Conservation (phyloP, 140 eudicot genomes). For the Oenanthe javanica region DNA sequence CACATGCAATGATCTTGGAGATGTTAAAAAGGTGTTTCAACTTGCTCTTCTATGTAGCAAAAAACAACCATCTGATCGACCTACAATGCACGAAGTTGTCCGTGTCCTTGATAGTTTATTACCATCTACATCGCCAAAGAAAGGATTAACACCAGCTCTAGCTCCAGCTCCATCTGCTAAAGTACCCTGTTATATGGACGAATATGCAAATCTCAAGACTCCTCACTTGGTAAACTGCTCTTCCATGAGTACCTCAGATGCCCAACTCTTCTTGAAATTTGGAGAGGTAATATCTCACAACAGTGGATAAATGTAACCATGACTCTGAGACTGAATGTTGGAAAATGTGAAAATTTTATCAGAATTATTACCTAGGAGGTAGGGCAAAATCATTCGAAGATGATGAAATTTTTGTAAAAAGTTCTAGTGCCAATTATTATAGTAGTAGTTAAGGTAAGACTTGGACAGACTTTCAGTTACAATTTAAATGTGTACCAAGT, state of each 20-base stretch:
- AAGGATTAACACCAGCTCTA: conserved; percentile 10
- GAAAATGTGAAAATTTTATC: neutral
- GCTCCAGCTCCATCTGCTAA: conserved; percentile 40
- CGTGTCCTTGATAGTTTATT: conserved; percentile 69
- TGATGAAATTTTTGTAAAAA: conserved; percentile 3
- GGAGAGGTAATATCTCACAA: conserved; percentile 94
- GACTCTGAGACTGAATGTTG: neutral
- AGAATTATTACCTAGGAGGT: neutral
- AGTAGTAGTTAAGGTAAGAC: neutral
- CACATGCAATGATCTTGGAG: conserved; percentile 73
- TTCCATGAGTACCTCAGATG: conserved; percentile 93
- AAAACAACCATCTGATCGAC: conserved; percentile 73
- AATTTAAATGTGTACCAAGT: conserved; percentile 13
- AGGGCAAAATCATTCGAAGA: no score
- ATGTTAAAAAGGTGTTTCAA: conserved; percentile 78
- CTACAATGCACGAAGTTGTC: conserved; percentile 94
- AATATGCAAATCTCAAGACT: conserved; percentile 82
- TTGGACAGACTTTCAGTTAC: neutral
- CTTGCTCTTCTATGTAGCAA: conserved; percentile 89
- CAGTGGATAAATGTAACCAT: conserved; percentile 23
- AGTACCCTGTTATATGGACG: conserved; percentile 75
- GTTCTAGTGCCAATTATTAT: conserved; percentile 13
- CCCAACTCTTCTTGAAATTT: conserved; percentile 80
- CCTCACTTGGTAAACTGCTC: conserved; percentile 88
- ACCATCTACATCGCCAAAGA: conserved; percentile 25